These are phyloP conservation scores for Phytophthora megakarya DNA, from an alignment of 352 stramenopile species.

Conservation along the genomic window DNA sequence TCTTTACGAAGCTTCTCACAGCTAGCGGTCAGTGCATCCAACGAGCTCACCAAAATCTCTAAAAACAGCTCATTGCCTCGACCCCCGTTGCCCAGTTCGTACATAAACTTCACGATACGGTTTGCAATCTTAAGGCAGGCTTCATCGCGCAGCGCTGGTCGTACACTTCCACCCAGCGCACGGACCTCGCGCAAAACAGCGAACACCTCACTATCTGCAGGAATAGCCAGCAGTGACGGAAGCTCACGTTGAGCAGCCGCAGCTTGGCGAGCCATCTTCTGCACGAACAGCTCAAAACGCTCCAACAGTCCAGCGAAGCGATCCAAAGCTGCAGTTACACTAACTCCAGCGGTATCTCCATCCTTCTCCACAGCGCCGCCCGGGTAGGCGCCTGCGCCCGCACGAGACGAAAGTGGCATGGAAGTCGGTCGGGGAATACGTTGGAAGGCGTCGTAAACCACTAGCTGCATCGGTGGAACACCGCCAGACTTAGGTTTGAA, in stretches of 20 bases:
- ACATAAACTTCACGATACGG: constrained; percentile 97
- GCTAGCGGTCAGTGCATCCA: constrained; percentile 93
- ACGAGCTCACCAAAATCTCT: constrained; percentile 94
- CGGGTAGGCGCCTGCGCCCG: constrained; percentile 37
- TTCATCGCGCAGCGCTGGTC: constrained; percentile 85
- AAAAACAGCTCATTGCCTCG: constrained; percentile 93
- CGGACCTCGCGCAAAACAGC: constrained; percentile 80
- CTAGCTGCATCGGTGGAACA: constrained; percentile 92
- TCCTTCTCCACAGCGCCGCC: constrained; percentile 50
- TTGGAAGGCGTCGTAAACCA: constrained; percentile 99
- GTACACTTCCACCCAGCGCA: constrained; percentile 74
- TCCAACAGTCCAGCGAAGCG: constrained; percentile 86
- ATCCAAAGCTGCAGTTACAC: constrained; percentile 72
- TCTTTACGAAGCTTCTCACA: constrained; percentile 95
- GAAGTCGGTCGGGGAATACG: constrained; percentile 92
- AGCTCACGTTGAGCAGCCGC: constrained; percentile 76
- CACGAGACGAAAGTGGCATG: constrained; percentile 77
- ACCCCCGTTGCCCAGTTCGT: constrained; percentile 87
- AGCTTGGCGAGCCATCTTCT: constrained; percentile 83
- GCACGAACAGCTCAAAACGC: constrained; percentile 89
- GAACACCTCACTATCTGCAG: constrained; percentile 85
- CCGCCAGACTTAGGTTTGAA: constrained; percentile 95
- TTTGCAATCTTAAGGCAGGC: constrained; percentile 96
- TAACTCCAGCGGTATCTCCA: constrained; percentile 57
- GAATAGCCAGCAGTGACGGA: constrained; percentile 69